Evolutionary conservation across 805 yeast species (phyloP), one percentile per base, ranked within the genome.

Genomic region (Ogataea degrootiae): DNA sequence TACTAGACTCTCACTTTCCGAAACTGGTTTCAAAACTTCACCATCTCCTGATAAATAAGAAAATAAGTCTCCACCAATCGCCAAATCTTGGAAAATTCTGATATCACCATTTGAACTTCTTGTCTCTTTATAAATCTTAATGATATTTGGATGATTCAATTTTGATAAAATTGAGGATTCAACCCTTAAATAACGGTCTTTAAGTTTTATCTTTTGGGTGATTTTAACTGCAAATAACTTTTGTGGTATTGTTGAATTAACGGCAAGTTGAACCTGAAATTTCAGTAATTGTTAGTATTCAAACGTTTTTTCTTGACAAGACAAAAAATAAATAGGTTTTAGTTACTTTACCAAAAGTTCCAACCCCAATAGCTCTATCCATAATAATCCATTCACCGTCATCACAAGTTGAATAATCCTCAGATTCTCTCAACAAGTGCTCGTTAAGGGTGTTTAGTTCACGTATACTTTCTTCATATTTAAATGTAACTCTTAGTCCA

Each of bases 21-120:
- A 66, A 1, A 82, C 52, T 0, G 80, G 59, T 14, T 52, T 51
- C 1, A 65, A 52, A 17, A 76, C 57, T 15, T 63, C 56, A 22
- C 67, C 68, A 63, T 89, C 85, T 54, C 81, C 83, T 47, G 89
- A 78, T 49, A 92, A 87, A 64, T 90, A 87, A 58, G 90, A 96
- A 62, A 92, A 92, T 50, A 92, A 77, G 65, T 92, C 99, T 36
- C 98, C 98, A 8, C 98, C 98, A 9, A 94, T 83, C 2, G 97
- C 98, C 64, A 91, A 87, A 60, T 92, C 97, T 50, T 94, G 77
- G 3, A 89, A 97, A 22, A 94, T 89, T 17, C 96, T 96, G 46
- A 90, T 85, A 62, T 85, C 85, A 56, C 85, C 83, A 34, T 85
- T 80, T 59, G 83, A 85, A 63, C 88, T 74, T 12, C 87, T 91